Evolutionary conservation across 176 grass and related monocot species (phyloP), one percentile per base, ranked within the genome.

Genomic region (Avena insularis): DNA sequence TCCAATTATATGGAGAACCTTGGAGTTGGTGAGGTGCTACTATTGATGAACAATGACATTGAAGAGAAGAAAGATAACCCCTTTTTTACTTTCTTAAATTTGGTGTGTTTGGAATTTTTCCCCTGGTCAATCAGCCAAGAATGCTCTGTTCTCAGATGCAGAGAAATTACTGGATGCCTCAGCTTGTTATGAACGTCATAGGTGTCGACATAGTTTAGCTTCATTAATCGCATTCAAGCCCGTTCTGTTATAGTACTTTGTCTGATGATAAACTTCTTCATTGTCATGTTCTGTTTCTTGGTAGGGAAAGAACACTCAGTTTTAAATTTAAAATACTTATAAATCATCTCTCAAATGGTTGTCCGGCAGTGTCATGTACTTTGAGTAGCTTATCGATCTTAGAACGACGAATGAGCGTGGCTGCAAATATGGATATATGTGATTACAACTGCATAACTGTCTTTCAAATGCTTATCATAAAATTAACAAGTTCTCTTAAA

Each of bases 11-110:
- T 55, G n/a, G 50, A 29, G 36, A 66, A 58, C 36, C 56, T 40
- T 27, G 76, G 76, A 45, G 16, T 72, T 77, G 9, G 71, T 50
- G 43, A 87, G 62, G 25, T 65, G 58, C 63, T 54, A 20, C 50
- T 21, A 16, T 23, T 16, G 50, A 45, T 81, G 46, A 87, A 74
- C 56, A 43, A 76, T 77, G 79, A 15, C 8, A 27, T 55, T 14
- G 35, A 20, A 66, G 45, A 63, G 3, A 6, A 12, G 2, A 4
- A 7, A 10, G 6, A 31, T 27, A 19, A 11, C 23, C 4, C 0
- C 65, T 77, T 82, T 51, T 12, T 51, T 12, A 12, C 77, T 60
- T 58, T 4, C 54, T 9, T 55, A 20, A 35, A 48, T 67, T 81
- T 66, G 1, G 8, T 10, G 47, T 33, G 16, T 10, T 20, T 5